Percentiles rank a stretch among this genome's conserved stretches.
phyloP scores from a whole-genome alignment of 768 basidiomycete genomes.

The Leccinum rimulosum region DNA sequence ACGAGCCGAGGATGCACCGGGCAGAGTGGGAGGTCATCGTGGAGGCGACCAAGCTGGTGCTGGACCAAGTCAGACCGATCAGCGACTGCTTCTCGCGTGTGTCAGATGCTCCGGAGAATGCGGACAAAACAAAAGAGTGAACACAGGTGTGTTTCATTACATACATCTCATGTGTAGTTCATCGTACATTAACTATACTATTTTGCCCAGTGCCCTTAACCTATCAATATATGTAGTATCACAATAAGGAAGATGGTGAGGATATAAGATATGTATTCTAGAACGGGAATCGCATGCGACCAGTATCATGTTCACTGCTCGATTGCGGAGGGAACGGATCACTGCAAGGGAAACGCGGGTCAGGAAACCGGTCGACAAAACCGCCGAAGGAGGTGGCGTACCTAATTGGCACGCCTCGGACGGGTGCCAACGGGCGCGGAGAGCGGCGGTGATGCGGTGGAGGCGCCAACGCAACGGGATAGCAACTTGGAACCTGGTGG shows the following conservation, averaged over 20 bases:
- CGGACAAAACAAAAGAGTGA: neutral
- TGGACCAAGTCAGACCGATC: conserved; percentile 49
- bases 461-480: conserved; percentile 24
- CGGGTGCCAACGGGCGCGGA: conserved; percentile 13
- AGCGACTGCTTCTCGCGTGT: neutral
- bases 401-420: conserved; percentile 15
- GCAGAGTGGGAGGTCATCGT: conserved; percentile 93
- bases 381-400: conserved; percentile 1
- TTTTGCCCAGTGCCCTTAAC: conserved; percentile 17
- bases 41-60: conserved; percentile 68
- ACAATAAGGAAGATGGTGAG: conserved; percentile 1
- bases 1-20: conserved; percentile 75
- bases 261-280: conserved; percentile 15
- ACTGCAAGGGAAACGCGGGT: conserved; percentile 8
- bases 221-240: conserved; percentile 12
- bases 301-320: conserved; percentile 7
- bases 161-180: neutral
- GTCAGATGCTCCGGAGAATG: neutral
- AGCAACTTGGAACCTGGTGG: conserved; percentile 6
- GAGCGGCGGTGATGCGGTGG: conserved; percentile 30
- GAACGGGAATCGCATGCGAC: conserved; percentile 29
- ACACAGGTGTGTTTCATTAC: conserved; percentile 11
- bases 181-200: conserved; percentile 19
- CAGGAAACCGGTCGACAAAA: neutral
- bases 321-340: conserved; percentile 18